These are phyloP conservation scores for Amanita muscaria DNA, from an alignment of 768 basidiomycete species.

Conservation along the genomic window DNA sequence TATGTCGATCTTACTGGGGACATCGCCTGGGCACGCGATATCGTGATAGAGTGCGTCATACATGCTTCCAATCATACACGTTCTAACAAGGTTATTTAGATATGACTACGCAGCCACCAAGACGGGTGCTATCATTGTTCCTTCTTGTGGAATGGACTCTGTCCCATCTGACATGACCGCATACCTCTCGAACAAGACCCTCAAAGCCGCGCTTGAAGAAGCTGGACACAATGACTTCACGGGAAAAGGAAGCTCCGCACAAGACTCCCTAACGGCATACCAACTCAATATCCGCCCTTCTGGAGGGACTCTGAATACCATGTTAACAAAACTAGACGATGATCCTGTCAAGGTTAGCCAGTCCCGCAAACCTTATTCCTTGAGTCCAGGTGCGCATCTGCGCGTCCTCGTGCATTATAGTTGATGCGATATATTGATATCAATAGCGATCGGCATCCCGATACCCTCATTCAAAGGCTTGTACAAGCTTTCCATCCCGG, in stretches of 20 bases:
- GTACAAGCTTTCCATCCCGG: constrained; percentile 31
- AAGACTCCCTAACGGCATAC: constrained; percentile 31
- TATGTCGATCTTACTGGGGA: constrained; percentile 86
- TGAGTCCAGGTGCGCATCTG: constrained; percentile 32
- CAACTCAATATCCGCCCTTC: constrained; percentile 41
- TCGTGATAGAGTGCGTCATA: constrained; percentile 45
- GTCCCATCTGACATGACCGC: constrained; percentile 65
- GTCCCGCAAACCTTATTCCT: constrained; percentile 27
- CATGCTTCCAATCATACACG: neutral
- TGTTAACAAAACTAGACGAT: constrained; percentile 28
- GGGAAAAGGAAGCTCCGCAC: constrained; percentile 36
- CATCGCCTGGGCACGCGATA: constrained; percentile 51
- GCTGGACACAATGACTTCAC: constrained; percentile 14
- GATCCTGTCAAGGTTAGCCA: too few relatives aligned
- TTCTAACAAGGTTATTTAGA: constrained; percentile 27
- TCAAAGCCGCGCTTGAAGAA: constrained; percentile 34
- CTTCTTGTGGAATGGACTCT: constrained; percentile 72
- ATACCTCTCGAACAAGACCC: constrained; percentile 59
- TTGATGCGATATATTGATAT: too few relatives aligned
- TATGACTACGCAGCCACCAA: constrained; percentile 66
- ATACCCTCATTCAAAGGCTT: constrained; percentile 18
- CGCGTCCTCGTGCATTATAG: too few relatives aligned
- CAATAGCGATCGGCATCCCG: neutral
- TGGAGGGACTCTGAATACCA: constrained; percentile 52
- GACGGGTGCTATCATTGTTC: constrained; percentile 68